Conservation (phyloP, 768 basidiomycete genomes). For the Leucosporidium creatinivorum region DNA sequence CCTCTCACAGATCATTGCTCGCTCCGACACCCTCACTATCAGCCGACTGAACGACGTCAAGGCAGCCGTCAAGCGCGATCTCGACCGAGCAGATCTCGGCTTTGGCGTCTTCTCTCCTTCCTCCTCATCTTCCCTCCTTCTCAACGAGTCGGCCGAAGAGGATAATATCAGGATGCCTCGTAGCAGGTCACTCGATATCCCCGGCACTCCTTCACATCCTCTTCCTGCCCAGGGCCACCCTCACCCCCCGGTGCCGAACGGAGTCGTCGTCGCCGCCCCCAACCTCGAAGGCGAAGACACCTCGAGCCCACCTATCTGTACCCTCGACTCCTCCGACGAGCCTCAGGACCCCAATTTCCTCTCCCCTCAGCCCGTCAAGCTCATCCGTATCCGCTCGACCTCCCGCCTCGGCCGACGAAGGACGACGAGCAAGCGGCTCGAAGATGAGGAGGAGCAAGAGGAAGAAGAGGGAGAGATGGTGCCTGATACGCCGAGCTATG, state of each 20-base stretch:
- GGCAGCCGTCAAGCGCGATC: slow-evolving; percentile 7
- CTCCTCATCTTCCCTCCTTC: not conserved
- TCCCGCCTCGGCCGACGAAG: not conserved
- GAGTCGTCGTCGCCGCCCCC: not conserved
- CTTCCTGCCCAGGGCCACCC: not conserved
- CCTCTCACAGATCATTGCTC: slow-evolving; percentile 4
- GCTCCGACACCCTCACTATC: slow-evolving; percentile 2
- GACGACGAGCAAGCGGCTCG: not conserved
- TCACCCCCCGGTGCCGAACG: not conserved
- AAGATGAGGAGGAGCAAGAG: not conserved
- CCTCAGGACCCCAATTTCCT: not conserved
- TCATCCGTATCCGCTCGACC: not conserved
- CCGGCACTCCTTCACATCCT: not conserved
- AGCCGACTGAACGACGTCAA: not conserved
- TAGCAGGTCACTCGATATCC: not conserved
- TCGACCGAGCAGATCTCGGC: not conserved
- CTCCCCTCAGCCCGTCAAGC: not conserved
- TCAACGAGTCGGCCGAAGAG: not conserved
- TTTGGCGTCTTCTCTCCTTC: not conserved
- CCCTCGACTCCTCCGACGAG: not conserved
- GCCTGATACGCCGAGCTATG: not conserved
- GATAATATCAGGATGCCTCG: not conserved
- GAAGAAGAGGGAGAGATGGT: not conserved
- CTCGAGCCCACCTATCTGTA: not conserved
- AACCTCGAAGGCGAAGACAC: not conserved